A percentile compares a stretch with the other conserved stretches of the same genome.
Evolutionary conservation across 371 early-diverging fungal species (phyloP).

Genomic region (Rhizopus microsporus): DNA sequence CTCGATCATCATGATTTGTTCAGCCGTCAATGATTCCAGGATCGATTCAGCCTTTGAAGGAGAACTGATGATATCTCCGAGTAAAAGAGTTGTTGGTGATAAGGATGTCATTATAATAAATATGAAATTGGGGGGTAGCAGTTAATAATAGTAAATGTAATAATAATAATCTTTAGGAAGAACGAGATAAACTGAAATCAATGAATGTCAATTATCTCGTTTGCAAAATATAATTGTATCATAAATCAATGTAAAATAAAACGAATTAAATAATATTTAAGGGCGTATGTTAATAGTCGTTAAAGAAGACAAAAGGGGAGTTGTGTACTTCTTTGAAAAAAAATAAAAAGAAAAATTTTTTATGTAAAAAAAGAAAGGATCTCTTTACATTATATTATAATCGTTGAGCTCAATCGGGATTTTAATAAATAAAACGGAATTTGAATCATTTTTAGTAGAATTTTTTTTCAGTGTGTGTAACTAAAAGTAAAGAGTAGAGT

Average conservation of each 20-base stretch:
- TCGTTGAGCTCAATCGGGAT: neutral
- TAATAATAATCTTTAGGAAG: neutral
- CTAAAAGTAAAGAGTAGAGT: too few relatives aligned
- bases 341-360: neutral
- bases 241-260: constrained; percentile 9
- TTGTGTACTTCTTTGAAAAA: constrained; percentile 1
- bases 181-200: constrained; percentile 9
- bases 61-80: constrained; percentile 39
- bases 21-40: constrained; percentile 36
- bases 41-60: constrained; percentile 42
- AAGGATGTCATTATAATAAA: constrained; percentile 2
- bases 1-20: constrained; percentile 44
- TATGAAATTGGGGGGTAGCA: constrained; percentile 3
- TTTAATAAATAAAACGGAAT: too few relatives aligned
- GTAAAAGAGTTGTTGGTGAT: constrained; percentile 23
- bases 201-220: constrained; percentile 26
- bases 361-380: neutral
- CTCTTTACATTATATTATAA: too few relatives aligned
- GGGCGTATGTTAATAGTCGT: neutral
- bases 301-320: neutral
- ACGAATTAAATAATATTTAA: too few relatives aligned
- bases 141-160: constrained; percentile 2
- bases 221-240: constrained; percentile 20
- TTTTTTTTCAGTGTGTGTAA: too few relatives aligned
- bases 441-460: too few relatives aligned